Base-by-base conservation (phyloP, 1,139 yeast genomes). In the Taphrina wiesneri region DNA sequence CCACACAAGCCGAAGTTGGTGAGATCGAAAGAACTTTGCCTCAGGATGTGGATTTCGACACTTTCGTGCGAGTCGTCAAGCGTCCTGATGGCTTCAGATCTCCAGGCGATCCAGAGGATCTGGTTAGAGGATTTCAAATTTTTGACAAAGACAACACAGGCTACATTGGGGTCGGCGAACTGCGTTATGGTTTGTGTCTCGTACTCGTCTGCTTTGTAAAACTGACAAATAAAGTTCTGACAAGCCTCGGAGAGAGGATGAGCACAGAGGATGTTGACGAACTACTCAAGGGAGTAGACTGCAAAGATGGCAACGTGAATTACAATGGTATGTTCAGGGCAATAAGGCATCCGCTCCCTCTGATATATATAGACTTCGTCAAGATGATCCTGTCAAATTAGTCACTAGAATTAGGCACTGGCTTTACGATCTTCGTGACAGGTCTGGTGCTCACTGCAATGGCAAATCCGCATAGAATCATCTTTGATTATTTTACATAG, bases 131-230 rank as follows among this genome's bases (percentile, higher is more conserved):
- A 0, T 93, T 93, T 84, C 98, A 93, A 79, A 97, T 93, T 11
- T 93, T 93, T 72, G 99, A 93, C 80, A 95, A 92, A 80, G 96
- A 91, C 71, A 86, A 88, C 71, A 88, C 97, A 23, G 99, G 99
- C 6, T 88, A 87, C 79, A 93, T 93, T 73, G 96, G 98, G 47
- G 96, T 93, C 56, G 99, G 99, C 68, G 98, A 95, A 78, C 84
- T 93, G 74, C 85, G 96, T 77, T 93, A 93, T 78, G 90, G 74
- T 72, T 64, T 11, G 71, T 32, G 23, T 11, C 13, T 23, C 21
- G n/a, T 45, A 21, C 11, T 9, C 28, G 49, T 11, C 28, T 21
- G 13, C 28, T 21, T 11, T n/a, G 28, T 11, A 28, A 23, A 7
- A 5, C 49, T 45, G 49, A 45, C 2, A 2, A 19, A 5, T 72